These are phyloP conservation scores for Russula earlei DNA, from an alignment of 768 basidiomycete genomes.

Conservation along the genomic window DNA sequence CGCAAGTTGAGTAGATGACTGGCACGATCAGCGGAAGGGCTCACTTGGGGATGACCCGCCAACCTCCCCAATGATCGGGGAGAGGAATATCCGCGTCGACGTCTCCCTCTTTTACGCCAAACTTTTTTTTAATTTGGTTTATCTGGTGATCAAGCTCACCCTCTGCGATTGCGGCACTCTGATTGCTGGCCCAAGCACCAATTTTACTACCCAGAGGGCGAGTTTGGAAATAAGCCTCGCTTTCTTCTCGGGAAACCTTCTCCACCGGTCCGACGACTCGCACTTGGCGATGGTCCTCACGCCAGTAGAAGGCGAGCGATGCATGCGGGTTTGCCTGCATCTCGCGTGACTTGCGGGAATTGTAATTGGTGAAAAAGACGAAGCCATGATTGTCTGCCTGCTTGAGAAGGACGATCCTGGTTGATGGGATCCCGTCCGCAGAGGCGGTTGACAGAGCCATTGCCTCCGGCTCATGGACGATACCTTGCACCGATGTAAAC, in stretches of 20 bases:
- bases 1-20: neutral
- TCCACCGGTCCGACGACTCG: slow-evolving; percentile 82
- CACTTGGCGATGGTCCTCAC: slow-evolving; percentile 70
- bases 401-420: slow-evolving; percentile 86
- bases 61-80: slow-evolving; percentile 95
- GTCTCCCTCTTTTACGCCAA: slow-evolving; percentile 36
- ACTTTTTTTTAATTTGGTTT: slow-evolving; percentile 46
- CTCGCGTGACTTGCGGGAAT: slow-evolving; percentile 84
- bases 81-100: slow-evolving; percentile 50
- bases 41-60: slow-evolving; percentile 86
- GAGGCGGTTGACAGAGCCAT: slow-evolving; percentile 76
- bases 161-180: slow-evolving; percentile 73
- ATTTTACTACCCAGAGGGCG: slow-evolving; percentile 78
- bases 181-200: slow-evolving; percentile 90
- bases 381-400: slow-evolving; percentile 84
- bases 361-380: slow-evolving; percentile 96
- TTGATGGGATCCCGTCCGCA: slow-evolving; percentile 66
- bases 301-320: slow-evolving; percentile 86
- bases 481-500: slow-evolving; percentile 64
- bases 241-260: slow-evolving; percentile 62
- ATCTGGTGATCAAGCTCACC: slow-evolving; percentile 56
- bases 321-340: slow-evolving; percentile 69
- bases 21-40: slow-evolving; percentile 24
- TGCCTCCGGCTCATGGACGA: slow-evolving; percentile 80
- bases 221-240: slow-evolving; percentile 70